phyloP scores from a whole-genome alignment of 2,329 filamentous ascomycete species.

The Coleophoma cylindrospora region DNA sequence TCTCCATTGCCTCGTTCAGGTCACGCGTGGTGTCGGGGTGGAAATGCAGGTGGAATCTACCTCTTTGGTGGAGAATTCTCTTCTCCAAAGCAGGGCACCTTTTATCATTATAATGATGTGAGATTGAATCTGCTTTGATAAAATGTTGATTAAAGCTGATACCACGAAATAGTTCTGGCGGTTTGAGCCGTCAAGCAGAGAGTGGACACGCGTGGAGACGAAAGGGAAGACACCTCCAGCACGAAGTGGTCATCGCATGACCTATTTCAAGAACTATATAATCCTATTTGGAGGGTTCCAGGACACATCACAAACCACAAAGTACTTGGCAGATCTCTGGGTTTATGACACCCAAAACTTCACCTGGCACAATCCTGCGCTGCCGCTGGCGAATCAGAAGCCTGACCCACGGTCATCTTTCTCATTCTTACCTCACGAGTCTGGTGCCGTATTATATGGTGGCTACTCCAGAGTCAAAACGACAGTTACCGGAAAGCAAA shows the following conservation, averaged over 20 bases:
- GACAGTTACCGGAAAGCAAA: constrained; percentile 56
- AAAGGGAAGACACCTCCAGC: constrained; percentile 76
- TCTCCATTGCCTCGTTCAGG: constrained; percentile 85
- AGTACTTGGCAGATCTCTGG: constrained; percentile 92
- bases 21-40: constrained; percentile 90
- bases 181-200: constrained; percentile 74
- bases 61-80: constrained; percentile 96
- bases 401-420: constrained; percentile 91
- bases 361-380: constrained; percentile 71
- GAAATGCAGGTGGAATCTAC: constrained; percentile 77
- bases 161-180: constrained; percentile 65
- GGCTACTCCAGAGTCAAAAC: constrained; percentile 91
- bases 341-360: constrained; percentile 89
- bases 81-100: constrained; percentile 93
- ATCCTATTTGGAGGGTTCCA: constrained; percentile 96
- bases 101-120: constrained; percentile 93
- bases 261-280: constrained; percentile 95
- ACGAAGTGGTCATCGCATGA: constrained; percentile 91
- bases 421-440: constrained; percentile 84
- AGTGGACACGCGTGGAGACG: constrained; percentile 87
- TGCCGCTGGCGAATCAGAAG: constrained; percentile 76
- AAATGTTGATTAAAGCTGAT: no score
- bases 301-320: constrained; percentile 91
- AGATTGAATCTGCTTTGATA: neutral
- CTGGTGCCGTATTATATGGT: constrained; percentile 84